Evolutionary conservation across 1,139 yeast species (phyloP), one percentile per base, ranked within the genome.

Genomic region (Debaryomyces fabryi): DNA sequence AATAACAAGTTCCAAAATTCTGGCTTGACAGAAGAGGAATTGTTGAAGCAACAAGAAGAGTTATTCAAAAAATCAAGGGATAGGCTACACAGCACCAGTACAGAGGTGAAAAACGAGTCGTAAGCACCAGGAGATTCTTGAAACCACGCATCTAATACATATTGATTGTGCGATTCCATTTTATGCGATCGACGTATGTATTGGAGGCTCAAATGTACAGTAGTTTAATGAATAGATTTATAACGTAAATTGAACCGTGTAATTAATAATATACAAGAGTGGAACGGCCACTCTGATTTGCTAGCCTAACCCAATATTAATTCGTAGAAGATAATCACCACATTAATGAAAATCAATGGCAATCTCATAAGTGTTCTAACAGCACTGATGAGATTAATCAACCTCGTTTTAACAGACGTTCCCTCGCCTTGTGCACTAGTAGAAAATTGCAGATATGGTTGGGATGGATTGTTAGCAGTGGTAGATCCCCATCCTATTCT

Each of bases 1-100:
- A 92, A 88, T 57, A 91, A 93, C 63, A 95, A 93, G 72, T 87
- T 93, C 62, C 97, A 91, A 67, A 90, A 89, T 58, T 86, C 96
- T 6, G 98, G 98, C 0, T 76, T 92, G 53, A 76, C 93, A 1
- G 98, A 92, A 62, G 99, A 92, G 65, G 99, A 93, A 65, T 74
- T 93, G 51, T 78, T 93, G 61, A 81, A 83, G 58, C 96, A 93
- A 65, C 99, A 93, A 65, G 98, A 93, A 62, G 96, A 88, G 63
- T 74, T 93, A 53, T 92, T 93, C 69, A 88, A 93, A 58, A 86
- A 88, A 63, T 89, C 97, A 27, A 78, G 98, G 54, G 91, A 90
- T 51, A 75, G 89, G 52, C 73, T 87, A 55, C 87, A 86, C 53
- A 69, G 63, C 42, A 50, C 39, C 38, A 39, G 43, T 29, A 30